Evolutionary conservation across 768 basidiomycete genomes (phyloP), one percentile per base, ranked within the genome.

Genomic region (Gymnopilus dilepis): DNA sequence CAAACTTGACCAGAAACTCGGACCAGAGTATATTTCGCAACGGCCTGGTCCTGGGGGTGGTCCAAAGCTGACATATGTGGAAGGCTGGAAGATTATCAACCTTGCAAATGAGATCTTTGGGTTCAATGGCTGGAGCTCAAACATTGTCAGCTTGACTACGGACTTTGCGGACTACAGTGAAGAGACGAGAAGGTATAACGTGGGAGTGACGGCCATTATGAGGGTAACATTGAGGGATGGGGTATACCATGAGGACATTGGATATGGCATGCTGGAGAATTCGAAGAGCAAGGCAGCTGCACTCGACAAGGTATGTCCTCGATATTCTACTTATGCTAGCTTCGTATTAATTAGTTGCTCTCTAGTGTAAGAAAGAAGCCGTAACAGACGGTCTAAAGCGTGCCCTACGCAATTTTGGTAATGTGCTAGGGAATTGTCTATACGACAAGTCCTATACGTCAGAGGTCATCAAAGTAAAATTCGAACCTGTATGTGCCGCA

Each of bases 71-170:
- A 95, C 91, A 15, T 98, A 99, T 70, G 90, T 91, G 1, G 97
- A 99, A 72, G 97, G 97, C 0, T 99, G 97, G 97, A 96, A 94
- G 77, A 89, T 95, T 37, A 97, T 99, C 74, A 97, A 96, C 70
- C 83, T 99, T 22, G 97, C 97, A 2, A 99, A 99, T 72, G 97
- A 99, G 65, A 92, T 99, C 42, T 99, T 99, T 76, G 97, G 97
- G 1, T 98, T 95, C 80, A 94, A 99, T 64, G 97, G 96, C 24
- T 96, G 95, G 96, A 92, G 90, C 62, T 91, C 93, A 1, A 90
- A 74, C 50, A 80, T 97, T 48, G 84, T 92, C 62, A 91, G 71
- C 57, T 74, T 97, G 33, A 85, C 86, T 7, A 91, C 88, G 3
- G 92, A 93, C 69, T 92, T 91, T 72, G 74, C 90, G 59, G 97